Conservation (phyloP, 805 yeast species). For the Kuraishia floccosa region DNA sequence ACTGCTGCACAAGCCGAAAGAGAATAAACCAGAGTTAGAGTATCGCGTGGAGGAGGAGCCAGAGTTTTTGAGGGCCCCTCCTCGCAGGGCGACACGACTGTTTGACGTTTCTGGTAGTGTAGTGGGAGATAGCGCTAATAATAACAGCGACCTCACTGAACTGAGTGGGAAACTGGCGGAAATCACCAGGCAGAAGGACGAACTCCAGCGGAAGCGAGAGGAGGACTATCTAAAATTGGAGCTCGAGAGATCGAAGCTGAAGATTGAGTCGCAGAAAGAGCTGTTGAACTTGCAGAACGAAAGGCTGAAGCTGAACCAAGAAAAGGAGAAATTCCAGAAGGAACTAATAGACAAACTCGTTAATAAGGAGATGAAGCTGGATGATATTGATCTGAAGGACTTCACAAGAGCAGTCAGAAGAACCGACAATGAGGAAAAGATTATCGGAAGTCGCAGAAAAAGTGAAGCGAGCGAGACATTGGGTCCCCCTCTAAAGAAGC, state of each 20-base stretch:
- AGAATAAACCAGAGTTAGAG: too few species aligned
- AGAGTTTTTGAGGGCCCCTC: too few species aligned
- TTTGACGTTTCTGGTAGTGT: too few species aligned
- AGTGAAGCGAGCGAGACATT: too few species aligned
- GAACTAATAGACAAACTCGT: too few species aligned
- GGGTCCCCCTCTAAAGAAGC: too few species aligned
- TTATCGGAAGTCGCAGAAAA: too few species aligned
- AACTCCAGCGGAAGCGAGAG: constrained; percentile 15
- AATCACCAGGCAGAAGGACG: neutral
- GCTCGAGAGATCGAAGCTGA: constrained; percentile 52
- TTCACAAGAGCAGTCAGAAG: constrained; percentile 1
- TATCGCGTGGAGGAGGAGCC: too few species aligned
- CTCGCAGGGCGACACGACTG: too few species aligned
- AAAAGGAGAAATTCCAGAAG: constrained; percentile 13
- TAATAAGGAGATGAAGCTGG: constrained; percentile 9
- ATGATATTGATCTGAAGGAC: constrained; percentile 2
- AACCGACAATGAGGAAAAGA: neutral
- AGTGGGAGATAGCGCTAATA: too few species aligned
- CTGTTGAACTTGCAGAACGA: constrained; percentile 13
- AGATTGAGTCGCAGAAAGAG: constrained; percentile 28
- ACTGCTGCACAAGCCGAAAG: too few species aligned
- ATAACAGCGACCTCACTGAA: too few species aligned
- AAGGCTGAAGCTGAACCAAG: constrained; percentile 12
- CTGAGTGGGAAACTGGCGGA: neutral
- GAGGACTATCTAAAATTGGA: constrained; percentile 59